Conservation (phyloP, 768 basidiomycete genomes). For the Leccinum variicolor region DNA sequence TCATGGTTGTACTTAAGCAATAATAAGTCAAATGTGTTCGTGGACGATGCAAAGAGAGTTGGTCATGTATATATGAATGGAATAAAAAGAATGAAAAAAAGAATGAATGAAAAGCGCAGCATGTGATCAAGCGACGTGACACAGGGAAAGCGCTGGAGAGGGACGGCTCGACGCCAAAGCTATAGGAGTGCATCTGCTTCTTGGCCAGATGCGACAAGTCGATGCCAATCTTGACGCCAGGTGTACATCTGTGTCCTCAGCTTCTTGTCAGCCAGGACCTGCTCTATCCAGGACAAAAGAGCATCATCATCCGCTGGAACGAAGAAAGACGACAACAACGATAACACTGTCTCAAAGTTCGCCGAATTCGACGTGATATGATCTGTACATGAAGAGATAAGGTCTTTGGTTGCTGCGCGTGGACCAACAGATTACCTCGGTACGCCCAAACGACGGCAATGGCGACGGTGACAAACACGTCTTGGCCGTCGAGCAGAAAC, state of each 20-base stretch:
- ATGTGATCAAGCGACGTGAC: slow-evolving; percentile 4
- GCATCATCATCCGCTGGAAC: slow-evolving; percentile 87
- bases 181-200: slow-evolving; percentile 61
- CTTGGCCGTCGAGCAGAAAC: slow-evolving; percentile 86
- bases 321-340: slow-evolving; percentile 90
- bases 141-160: not conserved
- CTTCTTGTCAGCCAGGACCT: slow-evolving; percentile 56
- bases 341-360: slow-evolving; percentile 89
- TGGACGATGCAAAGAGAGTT: slow-evolving; percentile 17
- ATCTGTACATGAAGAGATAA: slow-evolving; percentile 44
- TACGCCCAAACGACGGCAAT: slow-evolving; percentile 91
- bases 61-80: slow-evolving; percentile 17
- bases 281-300: slow-evolving; percentile 78
- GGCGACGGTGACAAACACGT: slow-evolving; percentile 82
- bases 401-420: not conserved
- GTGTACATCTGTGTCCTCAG: slow-evolving; percentile 61
- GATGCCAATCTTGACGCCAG: slow-evolving; percentile 84
- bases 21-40: slow-evolving; percentile 15
- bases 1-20: slow-evolving; percentile 18
- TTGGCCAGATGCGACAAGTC: slow-evolving; percentile 61
- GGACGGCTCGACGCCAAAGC: not conserved
- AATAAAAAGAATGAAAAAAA: slow-evolving; percentile 14
- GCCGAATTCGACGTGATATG: slow-evolving; percentile 78
- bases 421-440: slow-evolving; percentile 52
- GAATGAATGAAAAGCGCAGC: not conserved